Percentiles rank a stretch among this genome's conserved stretches.
These are phyloP conservation scores for Lachancea nothofagi DNA, from an alignment of 805 yeast genomes.

Conservation along the genomic window DNA sequence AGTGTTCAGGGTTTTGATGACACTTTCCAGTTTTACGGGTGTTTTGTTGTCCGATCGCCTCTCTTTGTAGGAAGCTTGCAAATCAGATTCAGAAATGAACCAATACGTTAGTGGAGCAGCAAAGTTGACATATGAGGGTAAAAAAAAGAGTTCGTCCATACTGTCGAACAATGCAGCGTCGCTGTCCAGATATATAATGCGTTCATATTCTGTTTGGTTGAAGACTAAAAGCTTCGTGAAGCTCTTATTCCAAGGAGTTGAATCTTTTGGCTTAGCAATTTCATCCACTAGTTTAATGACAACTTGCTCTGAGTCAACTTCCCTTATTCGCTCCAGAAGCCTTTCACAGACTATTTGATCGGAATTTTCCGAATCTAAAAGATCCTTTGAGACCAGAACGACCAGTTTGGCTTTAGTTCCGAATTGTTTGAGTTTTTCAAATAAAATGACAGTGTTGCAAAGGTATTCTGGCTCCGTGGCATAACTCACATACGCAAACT, in stretches of 20 bases:
- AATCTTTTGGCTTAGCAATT: constrained; percentile 22
- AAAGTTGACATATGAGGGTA: constrained; percentile 37
- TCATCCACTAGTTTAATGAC: constrained; percentile 23
- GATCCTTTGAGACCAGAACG: constrained; percentile 33
- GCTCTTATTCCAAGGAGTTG: constrained; percentile 42
- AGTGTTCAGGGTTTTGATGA: constrained; percentile 14
- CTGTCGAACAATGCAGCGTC: constrained; percentile 38
- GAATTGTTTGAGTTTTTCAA: constrained; percentile 33
- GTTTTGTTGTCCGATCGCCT: constrained; percentile 15
- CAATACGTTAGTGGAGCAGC: constrained; percentile 40
- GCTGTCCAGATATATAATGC: constrained; percentile 49
- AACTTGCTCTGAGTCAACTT: constrained; percentile 21
- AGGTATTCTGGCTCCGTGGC: constrained; percentile 48
- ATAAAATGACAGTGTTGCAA: constrained; percentile 44
- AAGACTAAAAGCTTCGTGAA: constrained; percentile 50
- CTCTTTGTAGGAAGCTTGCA: constrained; percentile 9
- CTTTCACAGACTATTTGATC: neutral
- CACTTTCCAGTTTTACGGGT: constrained; percentile 18
- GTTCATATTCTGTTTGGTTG: constrained; percentile 39
- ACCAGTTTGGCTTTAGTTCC: constrained; percentile 41
- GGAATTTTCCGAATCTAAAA: constrained; percentile 15
- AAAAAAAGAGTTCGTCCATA: constrained; percentile 44
- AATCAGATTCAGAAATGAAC: constrained; percentile 21
- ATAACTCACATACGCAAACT: constrained; percentile 50
- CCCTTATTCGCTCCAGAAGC: constrained; percentile 17